phyloP scores from a whole-genome alignment of 768 basidiomycete species.

The Aureoboletus auriporus region DNA sequence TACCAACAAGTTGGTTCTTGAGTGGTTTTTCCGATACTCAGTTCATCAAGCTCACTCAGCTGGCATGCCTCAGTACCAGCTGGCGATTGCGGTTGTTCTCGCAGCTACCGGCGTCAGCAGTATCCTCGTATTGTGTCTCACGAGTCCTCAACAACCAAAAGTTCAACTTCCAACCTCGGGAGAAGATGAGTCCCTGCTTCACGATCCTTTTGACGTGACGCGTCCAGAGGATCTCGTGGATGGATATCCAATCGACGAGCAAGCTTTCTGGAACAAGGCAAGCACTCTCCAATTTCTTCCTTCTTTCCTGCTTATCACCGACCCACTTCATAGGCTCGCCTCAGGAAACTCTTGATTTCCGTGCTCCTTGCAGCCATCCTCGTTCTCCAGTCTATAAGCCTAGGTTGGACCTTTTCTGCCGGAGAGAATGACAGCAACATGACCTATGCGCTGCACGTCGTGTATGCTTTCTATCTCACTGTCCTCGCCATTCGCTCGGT shows the following conservation, averaged over 20 bases:
- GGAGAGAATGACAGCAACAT: conserved; percentile 30
- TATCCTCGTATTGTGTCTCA: conserved; percentile 38
- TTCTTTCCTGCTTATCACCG: background rate
- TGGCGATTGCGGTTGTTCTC: conserved; percentile 49
- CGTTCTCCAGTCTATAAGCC: conserved; percentile 45
- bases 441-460: conserved; percentile 42
- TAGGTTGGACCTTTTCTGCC: conserved; percentile 45
- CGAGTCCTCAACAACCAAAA: conserved; percentile 42
- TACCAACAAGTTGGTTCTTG: background rate
- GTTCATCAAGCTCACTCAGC: background rate
- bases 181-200: conserved; percentile 23
- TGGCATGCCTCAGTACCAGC: conserved; percentile 58
- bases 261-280: conserved; percentile 57
- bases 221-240: conserved; percentile 66
- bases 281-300: conserved; percentile 12
- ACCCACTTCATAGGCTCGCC: conserved; percentile 43
- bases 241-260: conserved; percentile 61
- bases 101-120: conserved; percentile 43
- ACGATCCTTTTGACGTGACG: conserved; percentile 69
- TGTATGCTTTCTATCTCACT: conserved; percentile 59
- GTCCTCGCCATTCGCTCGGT: conserved; percentile 50
- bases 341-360: conserved; percentile 52
- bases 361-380: conserved; percentile 44
- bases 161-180: conserved; percentile 42
- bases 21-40: background rate